Conservation (phyloP, 768 basidiomycete genomes). For the Mycena floridula region DNA sequence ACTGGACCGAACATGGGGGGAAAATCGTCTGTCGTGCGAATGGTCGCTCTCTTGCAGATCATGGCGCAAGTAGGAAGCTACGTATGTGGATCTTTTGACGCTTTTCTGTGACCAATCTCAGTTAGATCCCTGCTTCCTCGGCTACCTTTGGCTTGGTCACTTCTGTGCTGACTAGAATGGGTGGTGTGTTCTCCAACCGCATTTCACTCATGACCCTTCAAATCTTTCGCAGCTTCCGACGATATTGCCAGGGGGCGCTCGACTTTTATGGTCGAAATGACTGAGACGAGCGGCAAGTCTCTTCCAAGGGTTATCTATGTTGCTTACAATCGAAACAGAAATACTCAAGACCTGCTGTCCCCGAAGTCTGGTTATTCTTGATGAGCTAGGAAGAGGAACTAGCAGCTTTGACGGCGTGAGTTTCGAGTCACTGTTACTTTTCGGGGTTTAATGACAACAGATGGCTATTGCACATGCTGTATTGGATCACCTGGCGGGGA, state of each 20-base stretch:
- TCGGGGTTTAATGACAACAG: constrained; percentile 24
- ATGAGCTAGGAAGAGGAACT: constrained; percentile 87
- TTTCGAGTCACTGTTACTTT: constrained; percentile 2
- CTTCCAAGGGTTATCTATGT: not conserved
- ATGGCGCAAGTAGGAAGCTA: constrained; percentile 94
- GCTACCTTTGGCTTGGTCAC: constrained; percentile 79
- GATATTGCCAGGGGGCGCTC: constrained; percentile 83
- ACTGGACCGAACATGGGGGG: constrained; percentile 88
- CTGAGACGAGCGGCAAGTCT: constrained; percentile 54
- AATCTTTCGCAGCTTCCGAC: constrained; percentile 59
- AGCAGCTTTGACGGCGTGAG: constrained; percentile 84
- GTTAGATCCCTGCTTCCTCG: constrained; percentile 74
- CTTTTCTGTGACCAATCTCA: no score
- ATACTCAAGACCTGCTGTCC: constrained; percentile 73
- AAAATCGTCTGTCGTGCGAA: constrained; percentile 80
- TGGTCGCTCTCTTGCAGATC: constrained; percentile 69
- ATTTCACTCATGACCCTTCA: constrained; percentile 21
- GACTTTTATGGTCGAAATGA: constrained; percentile 97
- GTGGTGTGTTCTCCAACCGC: constrained; percentile 40
- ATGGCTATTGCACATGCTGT: constrained; percentile 88
- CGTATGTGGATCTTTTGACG: no score
- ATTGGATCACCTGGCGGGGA: constrained; percentile 60
- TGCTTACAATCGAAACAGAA: constrained; percentile 33
- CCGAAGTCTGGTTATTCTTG: constrained; percentile 81
- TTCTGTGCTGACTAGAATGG: constrained; percentile 85